Percentiles rank a stretch among this genome's conserved stretches.
Conservation (phyloP, 2,329 filamentous ascomycete genomes). For the Clonostachys solani region DNA sequence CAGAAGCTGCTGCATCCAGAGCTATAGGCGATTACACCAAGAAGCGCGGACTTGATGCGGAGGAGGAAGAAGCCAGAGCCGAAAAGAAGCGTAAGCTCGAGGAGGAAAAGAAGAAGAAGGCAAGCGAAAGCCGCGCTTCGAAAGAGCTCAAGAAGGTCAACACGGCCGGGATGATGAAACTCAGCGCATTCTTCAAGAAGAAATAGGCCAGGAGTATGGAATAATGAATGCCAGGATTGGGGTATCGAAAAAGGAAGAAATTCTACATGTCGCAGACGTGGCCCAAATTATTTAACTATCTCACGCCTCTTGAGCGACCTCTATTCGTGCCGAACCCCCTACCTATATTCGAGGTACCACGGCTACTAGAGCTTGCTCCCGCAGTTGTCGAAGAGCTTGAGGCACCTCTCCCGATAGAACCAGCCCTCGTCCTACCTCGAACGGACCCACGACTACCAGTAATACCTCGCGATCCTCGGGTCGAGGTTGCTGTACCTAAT, state of each 20-base stretch:
- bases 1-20: slow-evolving; percentile 66
- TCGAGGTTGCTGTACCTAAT: slow-evolving; percentile 14
- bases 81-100: slow-evolving; percentile 85
- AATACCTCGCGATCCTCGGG: slow-evolving; percentile 20
- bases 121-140: slow-evolving; percentile 68
- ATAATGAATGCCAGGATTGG: slow-evolving; percentile 2
- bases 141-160: slow-evolving; percentile 86
- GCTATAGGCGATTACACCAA: slow-evolving; percentile 66
- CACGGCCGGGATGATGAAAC: slow-evolving; percentile 90
- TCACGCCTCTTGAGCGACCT: slow-evolving; percentile 24
- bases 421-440: slow-evolving; percentile 17
- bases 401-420: slow-evolving; percentile 5
- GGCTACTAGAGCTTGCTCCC: slow-evolving; percentile 13
- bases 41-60: slow-evolving; percentile 64
- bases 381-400: slow-evolving; percentile 19
- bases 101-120: slow-evolving; percentile 83
- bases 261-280: slow-evolving; percentile 3
- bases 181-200: slow-evolving; percentile 91
- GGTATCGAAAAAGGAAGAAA: background rate
- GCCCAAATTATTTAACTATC: slow-evolving; percentile 6
- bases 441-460: slow-evolving; percentile 17
- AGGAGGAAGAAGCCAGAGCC: slow-evolving; percentile 58
- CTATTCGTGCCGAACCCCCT: slow-evolving; percentile 23
- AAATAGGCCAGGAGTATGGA: slow-evolving; percentile 24
- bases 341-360: slow-evolving; percentile 26